Base-by-base conservation (phyloP, 2,329 filamentous ascomycete genomes). In the Ophidiomyces ophidiicola region DNA sequence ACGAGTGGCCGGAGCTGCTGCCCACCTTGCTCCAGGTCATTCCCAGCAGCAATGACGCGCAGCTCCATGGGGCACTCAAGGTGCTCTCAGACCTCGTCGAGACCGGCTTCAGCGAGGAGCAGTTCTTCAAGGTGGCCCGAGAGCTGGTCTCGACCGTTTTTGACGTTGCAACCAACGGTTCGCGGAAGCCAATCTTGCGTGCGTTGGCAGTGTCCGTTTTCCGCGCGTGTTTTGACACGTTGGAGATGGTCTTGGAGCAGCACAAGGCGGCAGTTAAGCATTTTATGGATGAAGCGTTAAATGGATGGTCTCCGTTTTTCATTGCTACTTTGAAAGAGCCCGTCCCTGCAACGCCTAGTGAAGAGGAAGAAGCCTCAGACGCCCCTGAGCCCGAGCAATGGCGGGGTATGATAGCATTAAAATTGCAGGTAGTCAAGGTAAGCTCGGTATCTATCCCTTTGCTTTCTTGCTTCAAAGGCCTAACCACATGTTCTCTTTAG, bases 231-330 rank as follows among this genome's bases (percentile, higher is more conserved):
- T 93, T 98, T 58, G 86, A 96, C 57, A 83, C 90, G 41, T 75
- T 98, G 65, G 86, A 96, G 62, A 93, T 94, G 75, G 82, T 96
- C 48, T 82, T 94, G 69, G 87, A 94, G 49, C 84, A 93, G 50
- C 83, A 96, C 62, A 82, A 83, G 53, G 72, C 73, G 42, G 83
- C 83, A 40, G 85, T 96, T 45, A 90, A 84, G 60, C 72, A 71
- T 1, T 98, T 98, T 58, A 86, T 88, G 38, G 84, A 94, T 45
- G 82, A 93, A 54, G 77, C 85, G 0, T 70, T 96, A 34, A 72
- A 70, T 50, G 74, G 75, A 36, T 98, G 90, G 90, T 79, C 83
- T 46, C 84, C 87, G 3, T 94, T 94, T 66, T 90, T 96, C 66
- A 70, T 85, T 49, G 71, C 74, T 26, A 76, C 81, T 6, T 68